Base-by-base conservation (phyloP, 768 basidiomycete genomes). In the Rhizopogon rudus region DNA sequence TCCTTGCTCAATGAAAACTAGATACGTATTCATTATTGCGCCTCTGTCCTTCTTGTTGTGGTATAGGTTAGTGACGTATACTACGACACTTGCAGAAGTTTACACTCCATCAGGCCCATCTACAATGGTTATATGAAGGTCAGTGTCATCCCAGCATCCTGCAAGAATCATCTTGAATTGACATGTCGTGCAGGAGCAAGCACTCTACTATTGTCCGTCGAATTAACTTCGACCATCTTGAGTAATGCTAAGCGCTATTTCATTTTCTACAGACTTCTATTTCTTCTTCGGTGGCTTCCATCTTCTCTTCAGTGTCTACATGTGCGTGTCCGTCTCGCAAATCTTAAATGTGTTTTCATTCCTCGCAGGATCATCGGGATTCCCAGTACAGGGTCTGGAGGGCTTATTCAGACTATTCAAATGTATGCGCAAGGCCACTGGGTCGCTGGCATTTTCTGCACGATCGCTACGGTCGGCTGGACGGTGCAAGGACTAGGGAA, bases 51-150 rank as follows among this genome's bases (percentile, higher is more conserved):
- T 99, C 76, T 77, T 98, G 57, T 78, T 94, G 58, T 98, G 96
- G 96, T 99, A 96, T 70, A 84, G 93, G 91, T 89, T 60, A 65
- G 88, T 67, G 22, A 60, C 49, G 50, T 41, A 52, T 37, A 44
- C 45, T 50, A 50, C 51, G 53, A 51, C 54, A 42, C 25, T 55
- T 6, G 51, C 54, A 42, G 14, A 58, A 57, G 53, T 37, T 51
- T 39, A 53, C 51, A 54, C 56, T 29, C 53, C 50, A 35, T 31
- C 58, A 93, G 93, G 65, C 95, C 96, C 14, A 91, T 95, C 67
- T 98, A 98, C 77, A 95, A 97, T 63, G 95, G 91, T 52, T 96
- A 93, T 76, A 92, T 93, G 86, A 96, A 97, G 82, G 95, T 87
- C 64, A 67, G 76, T 54, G 37, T 51, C 39, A 42, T 41, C 28